Conservation (phyloP, 2,329 filamentous ascomycete species). For the Hortaea sp. region DNA sequence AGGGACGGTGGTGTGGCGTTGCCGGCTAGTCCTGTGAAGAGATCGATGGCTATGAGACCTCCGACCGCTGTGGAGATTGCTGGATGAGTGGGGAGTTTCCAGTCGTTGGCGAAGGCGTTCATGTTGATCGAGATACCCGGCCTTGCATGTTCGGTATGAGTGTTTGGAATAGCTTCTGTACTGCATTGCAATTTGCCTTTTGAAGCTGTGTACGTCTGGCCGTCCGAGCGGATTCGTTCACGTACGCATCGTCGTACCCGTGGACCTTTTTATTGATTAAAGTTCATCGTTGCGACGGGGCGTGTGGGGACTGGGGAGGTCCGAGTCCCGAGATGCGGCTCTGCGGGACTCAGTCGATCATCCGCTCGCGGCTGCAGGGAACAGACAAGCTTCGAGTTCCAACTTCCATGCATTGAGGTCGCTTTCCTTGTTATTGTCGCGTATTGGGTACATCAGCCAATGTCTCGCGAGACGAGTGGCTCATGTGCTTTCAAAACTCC, state of each 20-base stretch:
- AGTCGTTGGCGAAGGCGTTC: too few relatives aligned
- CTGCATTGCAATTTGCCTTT: too few relatives aligned
- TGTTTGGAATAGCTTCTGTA: too few relatives aligned
- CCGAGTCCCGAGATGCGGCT: neutral
- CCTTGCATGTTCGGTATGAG: too few relatives aligned
- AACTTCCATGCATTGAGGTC: neutral
- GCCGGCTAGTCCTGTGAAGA: constrained; percentile 8
- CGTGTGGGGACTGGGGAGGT: too few relatives aligned
- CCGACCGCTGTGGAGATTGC: constrained; percentile 11
- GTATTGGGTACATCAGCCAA: neutral
- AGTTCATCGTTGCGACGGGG: too few relatives aligned
- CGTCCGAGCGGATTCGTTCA: too few relatives aligned
- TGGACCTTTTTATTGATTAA: too few relatives aligned
- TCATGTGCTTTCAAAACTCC: neutral
- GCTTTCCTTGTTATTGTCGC: neutral
- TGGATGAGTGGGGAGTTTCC: neutral
- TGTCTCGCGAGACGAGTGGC: neutral
- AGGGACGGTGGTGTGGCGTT: constrained; percentile 9
- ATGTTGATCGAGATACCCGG: too few relatives aligned
- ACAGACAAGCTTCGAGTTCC: neutral
- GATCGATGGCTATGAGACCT: neutral
- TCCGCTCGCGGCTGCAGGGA: neutral
- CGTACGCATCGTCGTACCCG: too few relatives aligned
- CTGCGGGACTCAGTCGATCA: constrained; percentile 1
- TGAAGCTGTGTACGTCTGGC: too few relatives aligned